A percentile compares a stretch with the other conserved stretches of the same genome.
phyloP scores from a whole-genome alignment of 768 basidiomycete species.

The Boletellus emodensis region DNA sequence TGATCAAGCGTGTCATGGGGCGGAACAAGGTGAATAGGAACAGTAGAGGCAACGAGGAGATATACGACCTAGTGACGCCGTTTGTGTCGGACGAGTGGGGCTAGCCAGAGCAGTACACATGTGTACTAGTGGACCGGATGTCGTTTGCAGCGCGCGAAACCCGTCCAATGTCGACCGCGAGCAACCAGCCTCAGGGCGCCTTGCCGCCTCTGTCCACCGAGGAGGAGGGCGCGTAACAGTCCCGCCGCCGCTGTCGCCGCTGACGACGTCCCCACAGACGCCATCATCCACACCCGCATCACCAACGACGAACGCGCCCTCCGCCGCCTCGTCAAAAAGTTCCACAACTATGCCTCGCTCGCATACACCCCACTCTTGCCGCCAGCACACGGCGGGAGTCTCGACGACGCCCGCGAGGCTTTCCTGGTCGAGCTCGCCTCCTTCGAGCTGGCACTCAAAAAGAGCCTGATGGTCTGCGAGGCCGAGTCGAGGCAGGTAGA shows the following conservation, averaged over 20 bases:
- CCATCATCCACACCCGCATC: constrained; percentile 75
- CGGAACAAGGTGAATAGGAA: constrained; percentile 43
- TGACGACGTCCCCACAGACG: constrained; percentile 44
- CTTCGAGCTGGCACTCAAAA: constrained; percentile 71
- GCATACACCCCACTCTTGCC: constrained; percentile 46
- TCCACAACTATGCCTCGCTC: constrained; percentile 65
- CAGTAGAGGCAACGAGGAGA: constrained; percentile 67
- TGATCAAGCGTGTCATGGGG: constrained; percentile 62
- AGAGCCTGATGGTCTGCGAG: constrained; percentile 79
- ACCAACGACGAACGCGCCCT: constrained; percentile 79
- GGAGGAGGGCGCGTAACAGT: constrained; percentile 51
- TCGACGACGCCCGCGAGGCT: constrained; percentile 74
- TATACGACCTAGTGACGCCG: constrained; percentile 78
- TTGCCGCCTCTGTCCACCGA: constrained; percentile 51
- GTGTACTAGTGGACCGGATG: background rate
- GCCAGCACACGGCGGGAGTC: constrained; percentile 25
- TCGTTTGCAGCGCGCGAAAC: background rate
- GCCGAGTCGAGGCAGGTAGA: constrained; percentile 84
- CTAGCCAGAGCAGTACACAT: constrained; percentile 29
- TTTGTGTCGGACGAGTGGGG: constrained; percentile 78
- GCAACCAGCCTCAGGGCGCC: constrained; percentile 5
- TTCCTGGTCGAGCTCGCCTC: constrained; percentile 75
- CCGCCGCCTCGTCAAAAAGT: constrained; percentile 76
- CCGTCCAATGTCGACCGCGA: constrained; percentile 5
- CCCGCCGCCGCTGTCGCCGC: constrained; percentile 7